Percentiles rank a stretch among this genome's conserved stretches.
Conservation (phyloP, 1,284 basidiomycete genomes). For the Trichosporon coremiiforme region DNA sequence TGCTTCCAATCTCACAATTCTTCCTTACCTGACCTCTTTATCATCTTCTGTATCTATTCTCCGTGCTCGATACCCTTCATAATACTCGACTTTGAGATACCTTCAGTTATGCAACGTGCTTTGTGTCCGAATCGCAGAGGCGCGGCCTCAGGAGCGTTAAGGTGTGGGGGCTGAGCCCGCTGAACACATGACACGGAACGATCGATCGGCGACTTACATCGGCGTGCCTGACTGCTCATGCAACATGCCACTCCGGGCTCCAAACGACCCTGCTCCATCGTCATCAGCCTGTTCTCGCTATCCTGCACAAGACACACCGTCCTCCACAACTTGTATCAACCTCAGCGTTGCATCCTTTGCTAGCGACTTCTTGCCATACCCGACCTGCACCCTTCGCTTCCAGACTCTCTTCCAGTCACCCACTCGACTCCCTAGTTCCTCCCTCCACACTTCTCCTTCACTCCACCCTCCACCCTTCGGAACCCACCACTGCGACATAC, state of each 20-base stretch:
- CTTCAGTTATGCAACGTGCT: background rate
- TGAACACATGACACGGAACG: background rate
- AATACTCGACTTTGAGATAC: background rate
- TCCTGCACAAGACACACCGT: background rate
- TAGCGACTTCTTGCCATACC: background rate
- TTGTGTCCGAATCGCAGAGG: background rate
- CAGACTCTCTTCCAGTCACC: background rate
- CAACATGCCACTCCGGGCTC: background rate
- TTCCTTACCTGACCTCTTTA: background rate
- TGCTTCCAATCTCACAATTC: background rate
- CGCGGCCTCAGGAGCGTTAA: background rate
- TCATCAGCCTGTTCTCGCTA: background rate
- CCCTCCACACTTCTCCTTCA: background rate
- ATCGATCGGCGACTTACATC: constrained; percentile 14
- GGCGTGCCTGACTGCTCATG: background rate
- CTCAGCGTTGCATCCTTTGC: background rate
- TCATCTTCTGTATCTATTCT: background rate
- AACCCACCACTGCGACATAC: background rate
- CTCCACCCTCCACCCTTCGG: background rate
- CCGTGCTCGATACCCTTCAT: background rate
- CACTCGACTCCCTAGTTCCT: background rate
- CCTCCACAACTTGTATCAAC: background rate
- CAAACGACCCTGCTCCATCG: constrained; percentile 8
- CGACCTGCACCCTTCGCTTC: background rate
- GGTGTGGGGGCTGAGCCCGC: constrained; percentile 3